Conservation (phyloP, 306 rosid species). For the Mimosa pudica region DNA sequence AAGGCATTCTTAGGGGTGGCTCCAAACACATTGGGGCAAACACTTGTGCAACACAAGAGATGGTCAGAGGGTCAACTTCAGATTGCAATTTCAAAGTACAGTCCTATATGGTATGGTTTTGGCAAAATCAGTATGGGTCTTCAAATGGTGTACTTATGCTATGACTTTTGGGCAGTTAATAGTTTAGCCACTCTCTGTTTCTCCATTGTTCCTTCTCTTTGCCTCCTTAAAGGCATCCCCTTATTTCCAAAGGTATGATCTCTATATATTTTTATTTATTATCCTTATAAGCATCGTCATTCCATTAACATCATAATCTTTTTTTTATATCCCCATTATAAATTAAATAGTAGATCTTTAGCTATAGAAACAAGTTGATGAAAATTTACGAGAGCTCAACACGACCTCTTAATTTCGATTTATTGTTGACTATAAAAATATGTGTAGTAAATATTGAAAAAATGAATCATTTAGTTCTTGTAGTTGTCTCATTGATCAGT, state of each 20-base stretch:
- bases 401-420: too few relatives aligned
- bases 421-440: too few relatives aligned
- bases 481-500: too few relatives aligned
- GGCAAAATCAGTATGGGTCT: conserved; percentile 66
- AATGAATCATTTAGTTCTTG: too few relatives aligned
- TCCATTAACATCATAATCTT: background rate
- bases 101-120: conserved; percentile 60
- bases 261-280: background rate
- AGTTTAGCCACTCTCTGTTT: conserved; percentile 58
- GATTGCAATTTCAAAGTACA: conserved; percentile 59
- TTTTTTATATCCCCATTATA: too few relatives aligned
- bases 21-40: conserved; percentile 57
- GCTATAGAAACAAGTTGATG: too few relatives aligned
- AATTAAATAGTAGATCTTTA: too few relatives aligned
- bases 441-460: too few relatives aligned
- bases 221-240: conserved; percentile 62
- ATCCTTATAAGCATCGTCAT: background rate
- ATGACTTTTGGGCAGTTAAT: conserved; percentile 63
- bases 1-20: conserved; percentile 73
- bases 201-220: conserved; percentile 68
- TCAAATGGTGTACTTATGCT: conserved; percentile 58
- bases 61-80: conserved; percentile 86
- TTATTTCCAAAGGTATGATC: conserved; percentile 70
- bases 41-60: conserved; percentile 77
- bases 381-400: too few relatives aligned